These are phyloP conservation scores for Trichoderma afroharzianum DNA, from an alignment of 2,329 filamentous ascomycete genomes.

Conservation along the genomic window DNA sequence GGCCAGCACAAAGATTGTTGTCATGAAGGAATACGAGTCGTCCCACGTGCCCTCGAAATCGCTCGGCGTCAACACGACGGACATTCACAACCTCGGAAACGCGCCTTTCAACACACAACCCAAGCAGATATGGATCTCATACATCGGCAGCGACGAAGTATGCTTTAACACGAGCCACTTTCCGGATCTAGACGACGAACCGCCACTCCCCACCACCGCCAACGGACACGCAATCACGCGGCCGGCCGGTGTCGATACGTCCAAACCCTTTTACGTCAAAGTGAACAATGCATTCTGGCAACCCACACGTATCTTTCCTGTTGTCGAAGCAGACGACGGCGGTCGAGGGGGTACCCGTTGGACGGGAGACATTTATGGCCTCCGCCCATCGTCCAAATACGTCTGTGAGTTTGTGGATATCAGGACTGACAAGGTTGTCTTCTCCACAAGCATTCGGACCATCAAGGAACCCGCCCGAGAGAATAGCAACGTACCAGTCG, in stretches of 20 bases:
- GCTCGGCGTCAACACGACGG: conserved; percentile 69
- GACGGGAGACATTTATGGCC: conserved; percentile 67
- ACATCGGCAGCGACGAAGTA: conserved; percentile 73
- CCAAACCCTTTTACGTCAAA: conserved; percentile 74
- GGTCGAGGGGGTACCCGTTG: conserved; percentile 52
- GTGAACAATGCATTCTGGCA: conserved; percentile 80
- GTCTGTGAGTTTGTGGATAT: conserved; percentile 74
- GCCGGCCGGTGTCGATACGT: conserved; percentile 56
- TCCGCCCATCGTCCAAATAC: conserved; percentile 71
- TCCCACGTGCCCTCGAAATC: conserved; percentile 73
- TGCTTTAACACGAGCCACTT: conserved; percentile 72
- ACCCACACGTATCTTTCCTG: conserved; percentile 64
- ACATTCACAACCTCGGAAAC: conserved; percentile 73
- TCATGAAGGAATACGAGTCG: conserved; percentile 86
- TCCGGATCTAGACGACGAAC: conserved; percentile 40
- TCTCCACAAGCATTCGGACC: conserved; percentile 69
- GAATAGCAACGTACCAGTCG: conserved; percentile 27
- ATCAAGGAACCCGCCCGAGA: conserved; percentile 42
- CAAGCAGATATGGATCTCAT: conserved; percentile 75
- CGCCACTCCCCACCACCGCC: conserved; percentile 18
- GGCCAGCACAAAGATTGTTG: conserved; percentile 93
- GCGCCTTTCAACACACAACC: conserved; percentile 68
- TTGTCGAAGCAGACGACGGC: conserved; percentile 34
- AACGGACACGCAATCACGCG: conserved; percentile 31
- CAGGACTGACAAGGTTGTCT: conserved; percentile 61